These are phyloP conservation scores for Lomentospora prolificans DNA, from an alignment of 2,329 filamentous ascomycete species.

Conservation along the genomic window DNA sequence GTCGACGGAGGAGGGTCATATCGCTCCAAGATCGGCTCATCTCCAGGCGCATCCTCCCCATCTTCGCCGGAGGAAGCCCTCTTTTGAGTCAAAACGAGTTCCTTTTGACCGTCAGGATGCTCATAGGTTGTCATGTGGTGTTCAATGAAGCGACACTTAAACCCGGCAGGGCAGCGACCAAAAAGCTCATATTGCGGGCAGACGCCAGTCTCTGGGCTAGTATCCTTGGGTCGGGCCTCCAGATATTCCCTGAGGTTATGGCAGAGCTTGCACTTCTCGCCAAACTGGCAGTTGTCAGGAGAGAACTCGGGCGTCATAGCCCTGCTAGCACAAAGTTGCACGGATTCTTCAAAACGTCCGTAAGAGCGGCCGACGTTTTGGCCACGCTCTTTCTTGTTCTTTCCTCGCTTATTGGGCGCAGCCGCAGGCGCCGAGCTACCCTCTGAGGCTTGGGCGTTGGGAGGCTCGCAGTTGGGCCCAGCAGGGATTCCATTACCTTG, in stretches of 20 bases:
- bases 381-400: conserved; percentile 31
- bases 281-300: conserved; percentile 65
- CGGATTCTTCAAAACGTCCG: conserved; percentile 66
- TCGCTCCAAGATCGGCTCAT: conserved; percentile 27
- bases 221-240: conserved; percentile 71
- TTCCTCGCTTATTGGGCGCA: conserved; percentile 21
- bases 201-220: conserved; percentile 48
- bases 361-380: conserved; percentile 81
- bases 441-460: neutral
- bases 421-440: neutral
- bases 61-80: conserved; percentile 22
- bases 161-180: conserved; percentile 73
- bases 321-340: conserved; percentile 68
- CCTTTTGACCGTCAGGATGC: conserved; percentile 69
- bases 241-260: conserved; percentile 85
- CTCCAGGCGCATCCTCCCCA: conserved; percentile 17
- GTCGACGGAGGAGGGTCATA: neutral
- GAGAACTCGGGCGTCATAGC: conserved; percentile 70
- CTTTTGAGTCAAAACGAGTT: conserved; percentile 59
- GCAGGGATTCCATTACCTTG: conserved; percentile 32
- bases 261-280: conserved; percentile 68
- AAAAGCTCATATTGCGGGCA: conserved; percentile 74
- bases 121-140: conserved; percentile 80
- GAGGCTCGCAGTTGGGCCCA: conserved; percentile 30
- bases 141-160: conserved; percentile 86